Conservation (phyloP, 306 rosid genomes). For the Castanea sativa region DNA sequence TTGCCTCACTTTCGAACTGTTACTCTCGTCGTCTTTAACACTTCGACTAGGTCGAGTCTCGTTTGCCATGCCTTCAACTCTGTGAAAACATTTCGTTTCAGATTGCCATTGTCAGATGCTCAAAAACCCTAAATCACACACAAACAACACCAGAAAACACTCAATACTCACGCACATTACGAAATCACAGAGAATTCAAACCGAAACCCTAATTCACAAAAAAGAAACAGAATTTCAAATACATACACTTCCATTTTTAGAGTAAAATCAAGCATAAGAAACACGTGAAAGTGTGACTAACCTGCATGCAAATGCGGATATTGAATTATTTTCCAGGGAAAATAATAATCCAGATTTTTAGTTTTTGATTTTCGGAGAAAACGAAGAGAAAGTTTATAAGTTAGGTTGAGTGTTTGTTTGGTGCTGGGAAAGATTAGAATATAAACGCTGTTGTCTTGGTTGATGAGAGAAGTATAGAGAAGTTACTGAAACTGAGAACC, state of each 20-base stretch:
- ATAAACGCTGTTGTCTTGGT: too few species aligned
- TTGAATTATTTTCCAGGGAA: not conserved
- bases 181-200: not conserved
- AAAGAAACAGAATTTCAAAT: not conserved
- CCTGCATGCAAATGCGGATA: not conserved
- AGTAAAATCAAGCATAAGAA: not conserved
- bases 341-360: not conserved
- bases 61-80: slow-evolving; percentile 49
- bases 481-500: too few species aligned
- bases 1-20: slow-evolving; percentile 30
- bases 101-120: too few species aligned
- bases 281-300: not conserved
- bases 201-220: slow-evolving; percentile 24
- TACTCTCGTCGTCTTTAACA: slow-evolving; percentile 41
- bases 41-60: slow-evolving; percentile 45
- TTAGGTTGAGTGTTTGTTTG: too few species aligned
- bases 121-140: not conserved
- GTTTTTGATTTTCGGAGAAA: too few species aligned
- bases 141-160: not conserved
- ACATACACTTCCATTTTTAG: not conserved
- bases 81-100: too few species aligned
- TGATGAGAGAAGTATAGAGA: too few species aligned
- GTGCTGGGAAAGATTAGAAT: too few species aligned
- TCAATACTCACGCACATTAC: not conserved
- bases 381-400: too few species aligned